These are phyloP conservation scores for Periconia sp. DNA, from an alignment of 2,329 filamentous ascomycete genomes.

Conservation along the genomic window DNA sequence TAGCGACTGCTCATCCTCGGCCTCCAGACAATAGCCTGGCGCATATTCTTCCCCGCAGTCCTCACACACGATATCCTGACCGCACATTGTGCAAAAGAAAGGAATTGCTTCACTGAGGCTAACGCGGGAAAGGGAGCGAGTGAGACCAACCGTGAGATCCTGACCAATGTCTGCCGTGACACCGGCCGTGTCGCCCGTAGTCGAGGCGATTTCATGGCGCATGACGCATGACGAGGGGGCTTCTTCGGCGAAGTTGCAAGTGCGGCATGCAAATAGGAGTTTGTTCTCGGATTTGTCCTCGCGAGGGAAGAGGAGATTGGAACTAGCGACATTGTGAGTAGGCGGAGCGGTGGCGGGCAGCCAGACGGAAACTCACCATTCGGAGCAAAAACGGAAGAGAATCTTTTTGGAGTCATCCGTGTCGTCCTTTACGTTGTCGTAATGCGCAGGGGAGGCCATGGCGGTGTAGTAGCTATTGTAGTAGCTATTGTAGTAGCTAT, in stretches of 20 bases:
- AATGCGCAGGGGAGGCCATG: slow-evolving; percentile 42
- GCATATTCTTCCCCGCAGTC: slow-evolving; percentile 53
- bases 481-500: not conserved
- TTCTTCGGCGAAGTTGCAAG: slow-evolving; percentile 87
- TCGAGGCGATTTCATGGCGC: slow-evolving; percentile 89
- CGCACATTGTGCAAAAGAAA: slow-evolving; percentile 60
- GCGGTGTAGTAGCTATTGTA: slow-evolving; percentile 1
- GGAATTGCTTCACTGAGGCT: slow-evolving; percentile 37
- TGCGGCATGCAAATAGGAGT: slow-evolving; percentile 94
- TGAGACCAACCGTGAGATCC: slow-evolving; percentile 92
- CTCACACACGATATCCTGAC: slow-evolving; percentile 57
- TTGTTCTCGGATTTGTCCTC: slow-evolving; percentile 83
- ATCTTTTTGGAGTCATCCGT: slow-evolving; percentile 58
- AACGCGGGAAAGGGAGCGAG: slow-evolving; percentile 33
- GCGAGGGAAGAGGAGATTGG: slow-evolving; percentile 96
- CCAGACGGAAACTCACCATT: slow-evolving; percentile 65
- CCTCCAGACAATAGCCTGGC: slow-evolving; percentile 48
- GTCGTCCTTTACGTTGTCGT: slow-evolving; percentile 45
- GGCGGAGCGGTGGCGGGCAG: not conserved
- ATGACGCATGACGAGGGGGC: slow-evolving; percentile 90
- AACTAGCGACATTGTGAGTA: slow-evolving; percentile 53
- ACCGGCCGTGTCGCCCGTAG: slow-evolving; percentile 91
- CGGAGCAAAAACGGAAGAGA: slow-evolving; percentile 95
- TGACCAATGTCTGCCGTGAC: slow-evolving; percentile 96
- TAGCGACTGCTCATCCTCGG: slow-evolving; percentile 38